Evolutionary conservation across 208 protist genomes (phyloP), one percentile per base, ranked within the genome.

Genomic region (Balamuthia mandrillaris): DNA sequence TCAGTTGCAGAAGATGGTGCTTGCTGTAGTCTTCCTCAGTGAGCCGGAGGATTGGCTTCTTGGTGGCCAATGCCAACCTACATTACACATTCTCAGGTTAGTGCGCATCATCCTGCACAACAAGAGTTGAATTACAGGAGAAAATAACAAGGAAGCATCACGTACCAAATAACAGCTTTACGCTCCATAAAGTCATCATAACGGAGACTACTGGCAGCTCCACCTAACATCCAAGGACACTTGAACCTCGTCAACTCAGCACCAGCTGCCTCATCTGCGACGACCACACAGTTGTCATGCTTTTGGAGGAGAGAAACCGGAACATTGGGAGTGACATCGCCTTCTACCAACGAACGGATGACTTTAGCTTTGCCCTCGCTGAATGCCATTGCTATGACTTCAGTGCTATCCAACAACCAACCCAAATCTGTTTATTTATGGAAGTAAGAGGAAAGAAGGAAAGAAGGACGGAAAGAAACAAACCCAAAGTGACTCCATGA

Each of bases 321-420:
- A 14, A 88, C 47, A 0, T 24, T 7, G 0, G 16, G 27, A 47
- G 49, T 89, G 2, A 89, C 31, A 5, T 65, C 49, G 60, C 77
- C 89, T 44, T 93, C 90, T 0, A 88, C 58, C 1, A 81, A 72
- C 56, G 90, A 79, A 21, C 90, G 65, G 2, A 92, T 37, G 4
- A 93, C 54, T 0, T 35, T 27, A 42, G 89, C 85, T 39, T 94
- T 94, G 21, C 47, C 54, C 21, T 94, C 87, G 10, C 89, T 86
- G 41, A 83, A 90, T 27, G 92, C 92, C 12, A 94, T n/a, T 24
- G 93, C 49, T 16, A 93, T 61, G 33, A 94, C 68, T 42, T 87
- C 42, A 31, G 86, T 89, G 5, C 54, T 44, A 9, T 33, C 2
- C 0, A 91, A 7, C 12, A 94, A 68, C 10, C 90, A 89, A 5